Conservation (phyloP, 306 rosid genomes). For the Mucuna pruriens region DNA sequence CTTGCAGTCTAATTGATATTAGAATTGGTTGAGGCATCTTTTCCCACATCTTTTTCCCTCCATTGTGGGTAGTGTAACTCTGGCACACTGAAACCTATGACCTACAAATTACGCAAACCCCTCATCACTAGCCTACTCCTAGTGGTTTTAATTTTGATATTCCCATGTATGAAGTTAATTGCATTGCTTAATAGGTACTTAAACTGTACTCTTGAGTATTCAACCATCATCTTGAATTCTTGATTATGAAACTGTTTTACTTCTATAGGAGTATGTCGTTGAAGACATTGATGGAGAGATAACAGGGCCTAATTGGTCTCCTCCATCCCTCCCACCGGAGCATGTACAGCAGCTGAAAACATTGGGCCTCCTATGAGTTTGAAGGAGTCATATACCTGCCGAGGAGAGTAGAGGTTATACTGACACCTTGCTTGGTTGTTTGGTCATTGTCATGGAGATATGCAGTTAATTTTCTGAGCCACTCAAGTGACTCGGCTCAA, state of each 20-base stretch:
- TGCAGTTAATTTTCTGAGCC: neutral
- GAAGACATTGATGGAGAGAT: conserved; percentile 84
- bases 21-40: neutral
- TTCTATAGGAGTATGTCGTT: conserved; percentile 73
- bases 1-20: neutral
- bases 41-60: neutral
- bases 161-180: neutral
- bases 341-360: conserved; percentile 79
- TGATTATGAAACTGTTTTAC: conserved; percentile 38
- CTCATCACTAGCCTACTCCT: neutral
- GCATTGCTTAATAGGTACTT: neutral
- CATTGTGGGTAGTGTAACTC: neutral
- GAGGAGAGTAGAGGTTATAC: conserved; percentile 33
- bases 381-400: conserved; percentile 29
- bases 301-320: conserved; percentile 72
- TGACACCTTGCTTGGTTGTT: conserved; percentile 35
- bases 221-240: neutral
- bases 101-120: neutral
- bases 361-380: conserved; percentile 65
- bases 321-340: conserved; percentile 72
- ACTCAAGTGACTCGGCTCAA: conserved; percentile 8
- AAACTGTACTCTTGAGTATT: neutral
- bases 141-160: neutral
- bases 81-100: neutral
- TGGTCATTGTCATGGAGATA: neutral